A percentile compares a stretch with the other conserved stretches of the same genome.
These are phyloP conservation scores for Daldinia loculata DNA, from an alignment of 495 filamentous ascomycete genomes.

Conservation along the genomic window DNA sequence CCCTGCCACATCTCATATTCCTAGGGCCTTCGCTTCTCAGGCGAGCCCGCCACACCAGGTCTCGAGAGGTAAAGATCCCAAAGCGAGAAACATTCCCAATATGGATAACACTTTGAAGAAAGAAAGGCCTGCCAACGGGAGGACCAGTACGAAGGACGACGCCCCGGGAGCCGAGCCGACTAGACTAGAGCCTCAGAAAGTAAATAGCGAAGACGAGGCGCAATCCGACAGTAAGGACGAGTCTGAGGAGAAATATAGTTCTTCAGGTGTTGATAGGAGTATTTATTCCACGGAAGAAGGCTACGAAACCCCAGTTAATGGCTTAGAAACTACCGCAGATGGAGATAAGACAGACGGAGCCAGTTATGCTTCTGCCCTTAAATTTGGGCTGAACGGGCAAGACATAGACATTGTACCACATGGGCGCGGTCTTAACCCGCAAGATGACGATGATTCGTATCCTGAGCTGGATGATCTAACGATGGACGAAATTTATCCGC, in stretches of 20 bases:
- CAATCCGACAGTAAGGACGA: conserved; percentile 3
- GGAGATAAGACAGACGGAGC: conserved; percentile 10
- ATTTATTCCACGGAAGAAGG: conserved; percentile 11
- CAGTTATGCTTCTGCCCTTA: conserved; percentile 37
- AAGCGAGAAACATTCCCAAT: conserved; percentile 5
- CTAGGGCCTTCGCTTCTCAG: conserved; percentile 9
- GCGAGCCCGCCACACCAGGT: conserved; percentile 9
- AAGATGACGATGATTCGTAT: conserved; percentile 47
- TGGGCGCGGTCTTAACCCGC: conserved; percentile 6
- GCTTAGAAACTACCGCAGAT: conserved; percentile 18
- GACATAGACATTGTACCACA: conserved; percentile 25
- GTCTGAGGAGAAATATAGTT: conserved; percentile 4
- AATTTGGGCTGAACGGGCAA: conserved; percentile 16
- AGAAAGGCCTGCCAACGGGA: background rate
- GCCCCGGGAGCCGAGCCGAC: background rate
- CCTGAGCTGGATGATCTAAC: conserved; percentile 46
- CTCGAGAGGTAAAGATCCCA: conserved; percentile 14
- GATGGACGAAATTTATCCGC: conserved; percentile 36
- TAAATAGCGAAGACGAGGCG: conserved; percentile 4
- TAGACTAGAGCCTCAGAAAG: background rate
- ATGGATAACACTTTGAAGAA: conserved; percentile 10
- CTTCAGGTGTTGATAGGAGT: conserved; percentile 10
- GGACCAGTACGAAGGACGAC: background rate
- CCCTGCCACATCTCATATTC: conserved; percentile 20
- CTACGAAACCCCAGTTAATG: conserved; percentile 13